Percentiles rank a stretch among this genome's conserved stretches.
These are phyloP conservation scores for Hippophae gyantsensis DNA, from an alignment of 306 rosid species.

Conservation along the genomic window DNA sequence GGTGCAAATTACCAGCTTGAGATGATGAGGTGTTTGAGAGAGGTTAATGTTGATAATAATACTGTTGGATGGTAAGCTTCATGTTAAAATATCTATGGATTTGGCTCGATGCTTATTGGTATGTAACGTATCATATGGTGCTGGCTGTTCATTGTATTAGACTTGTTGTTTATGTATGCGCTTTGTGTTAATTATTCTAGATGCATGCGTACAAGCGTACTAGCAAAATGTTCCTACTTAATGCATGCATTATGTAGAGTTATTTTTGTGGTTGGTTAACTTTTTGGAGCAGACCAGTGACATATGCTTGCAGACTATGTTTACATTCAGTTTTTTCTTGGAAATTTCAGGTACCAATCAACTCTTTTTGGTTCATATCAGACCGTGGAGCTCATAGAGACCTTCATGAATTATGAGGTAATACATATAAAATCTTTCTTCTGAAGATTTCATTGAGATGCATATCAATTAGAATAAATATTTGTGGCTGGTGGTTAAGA, in stretches of 20 bases:
- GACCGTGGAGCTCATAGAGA: conserved; percentile 84
- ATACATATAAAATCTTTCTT: background rate
- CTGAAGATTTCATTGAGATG: background rate
- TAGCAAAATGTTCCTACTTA: too few species aligned
- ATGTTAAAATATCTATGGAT: too few species aligned
- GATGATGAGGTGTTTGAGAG: conserved; percentile 99
- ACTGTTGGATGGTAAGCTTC: conserved; percentile 84
- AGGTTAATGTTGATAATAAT: conserved; percentile 95
- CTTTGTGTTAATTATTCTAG: too few species aligned
- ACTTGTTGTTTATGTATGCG: too few species aligned
- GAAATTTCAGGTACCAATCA: conserved; percentile 74
- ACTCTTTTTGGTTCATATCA: conserved; percentile 89
- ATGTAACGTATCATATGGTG: too few species aligned
- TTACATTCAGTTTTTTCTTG: background rate
- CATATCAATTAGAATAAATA: background rate
- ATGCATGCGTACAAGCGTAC: too few species aligned
- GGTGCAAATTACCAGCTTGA: conserved; percentile 99
- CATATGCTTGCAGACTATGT: background rate
- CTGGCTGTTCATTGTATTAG: too few species aligned
- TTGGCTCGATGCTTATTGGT: too few species aligned
- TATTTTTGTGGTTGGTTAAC: too few species aligned
- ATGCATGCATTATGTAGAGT: too few species aligned
- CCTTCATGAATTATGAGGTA: conserved; percentile 98
- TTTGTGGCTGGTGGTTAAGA: background rate
- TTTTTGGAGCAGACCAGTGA: too few species aligned